Conservation (phyloP, 2,329 filamentous ascomycete species). For the Hypoxylon sp. region DNA sequence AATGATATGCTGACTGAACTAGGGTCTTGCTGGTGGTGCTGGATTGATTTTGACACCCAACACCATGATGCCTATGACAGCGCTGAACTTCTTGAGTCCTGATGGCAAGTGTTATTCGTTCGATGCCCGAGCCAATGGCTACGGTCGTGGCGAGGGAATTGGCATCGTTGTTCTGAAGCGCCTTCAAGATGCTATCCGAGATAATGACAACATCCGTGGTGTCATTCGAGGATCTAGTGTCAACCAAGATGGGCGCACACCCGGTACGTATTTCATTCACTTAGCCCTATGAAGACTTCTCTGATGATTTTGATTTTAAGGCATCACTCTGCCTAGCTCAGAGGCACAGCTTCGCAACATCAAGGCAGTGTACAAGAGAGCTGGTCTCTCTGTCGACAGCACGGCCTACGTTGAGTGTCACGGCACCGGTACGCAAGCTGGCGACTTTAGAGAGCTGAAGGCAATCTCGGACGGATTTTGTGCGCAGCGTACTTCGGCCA, state of each 20-base stretch:
- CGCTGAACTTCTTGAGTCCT: conserved; percentile 66
- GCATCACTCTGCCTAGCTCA: conserved; percentile 71
- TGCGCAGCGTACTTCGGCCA: conserved; percentile 51
- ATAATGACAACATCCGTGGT: conserved; percentile 37
- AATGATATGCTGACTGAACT: conserved; percentile 14
- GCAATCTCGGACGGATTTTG: conserved; percentile 64
- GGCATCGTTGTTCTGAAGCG: conserved; percentile 36
- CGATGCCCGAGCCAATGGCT: conserved; percentile 43
- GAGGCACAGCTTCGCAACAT: conserved; percentile 60
- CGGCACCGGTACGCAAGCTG: conserved; percentile 72
- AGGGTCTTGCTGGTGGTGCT: conserved; percentile 63
- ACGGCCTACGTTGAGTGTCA: conserved; percentile 71
- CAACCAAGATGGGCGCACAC: conserved; percentile 39
- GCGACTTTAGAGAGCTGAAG: conserved; percentile 66
- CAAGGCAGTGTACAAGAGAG: conserved; percentile 60
- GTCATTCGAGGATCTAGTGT: conserved; percentile 40
- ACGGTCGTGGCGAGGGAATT: conserved; percentile 33
- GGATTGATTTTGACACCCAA: conserved; percentile 69
- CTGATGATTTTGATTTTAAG: conserved; percentile 49
- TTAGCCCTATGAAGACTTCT: not conserved
- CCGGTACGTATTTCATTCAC: conserved; percentile 26
- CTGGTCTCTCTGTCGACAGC: conserved; percentile 60
- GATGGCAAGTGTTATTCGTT: conserved; percentile 56
- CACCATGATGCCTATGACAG: conserved; percentile 70
- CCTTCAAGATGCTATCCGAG: conserved; percentile 37